A percentile compares a stretch with the other conserved stretches of the same genome.
Evolutionary conservation across 768 basidiomycete genomes (phyloP).

Genomic region (Boletus patriciae): DNA sequence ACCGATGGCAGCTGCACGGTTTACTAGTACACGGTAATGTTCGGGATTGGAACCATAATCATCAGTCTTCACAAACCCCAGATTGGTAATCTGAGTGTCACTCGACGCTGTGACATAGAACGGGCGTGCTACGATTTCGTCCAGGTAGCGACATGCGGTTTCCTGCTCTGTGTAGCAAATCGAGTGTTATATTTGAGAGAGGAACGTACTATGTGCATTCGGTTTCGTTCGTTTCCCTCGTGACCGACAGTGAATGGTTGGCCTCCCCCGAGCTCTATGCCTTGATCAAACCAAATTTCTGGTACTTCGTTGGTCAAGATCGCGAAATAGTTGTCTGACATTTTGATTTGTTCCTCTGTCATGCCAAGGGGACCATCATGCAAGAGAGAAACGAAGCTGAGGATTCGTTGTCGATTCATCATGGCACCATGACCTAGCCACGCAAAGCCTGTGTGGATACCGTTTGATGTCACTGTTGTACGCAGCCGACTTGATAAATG

Average conservation of each 20-base stretch:
- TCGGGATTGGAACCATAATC: neutral
- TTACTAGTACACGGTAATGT: constrained; percentile 11
- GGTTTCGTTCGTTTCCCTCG: constrained; percentile 59
- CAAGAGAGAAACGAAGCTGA: constrained; percentile 52
- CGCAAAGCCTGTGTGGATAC: constrained; percentile 55
- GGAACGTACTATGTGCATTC: constrained; percentile 53
- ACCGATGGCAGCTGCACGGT: constrained; percentile 44
- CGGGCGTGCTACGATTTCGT: constrained; percentile 28
- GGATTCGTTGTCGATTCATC: constrained; percentile 42
- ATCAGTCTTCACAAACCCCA: constrained; percentile 12
- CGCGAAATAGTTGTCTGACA: constrained; percentile 73
- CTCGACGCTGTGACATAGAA: neutral
- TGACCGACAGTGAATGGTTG: constrained; percentile 60
- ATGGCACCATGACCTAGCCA: constrained; percentile 70
- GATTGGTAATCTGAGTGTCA: neutral
- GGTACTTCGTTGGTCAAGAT: constrained; percentile 55
- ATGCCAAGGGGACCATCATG: constrained; percentile 37
- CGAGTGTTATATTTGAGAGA: neutral
- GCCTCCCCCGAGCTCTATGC: constrained; percentile 59
- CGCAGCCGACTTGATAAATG: constrained; percentile 55
- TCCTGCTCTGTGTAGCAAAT: constrained; percentile 32
- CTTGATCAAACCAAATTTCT: constrained; percentile 64
- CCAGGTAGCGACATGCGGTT: constrained; percentile 47
- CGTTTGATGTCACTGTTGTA: constrained; percentile 37
- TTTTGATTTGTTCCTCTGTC: constrained; percentile 51